Conservation (phyloP, 2,329 filamentous ascomycete genomes). For the Beauveria sp. region DNA sequence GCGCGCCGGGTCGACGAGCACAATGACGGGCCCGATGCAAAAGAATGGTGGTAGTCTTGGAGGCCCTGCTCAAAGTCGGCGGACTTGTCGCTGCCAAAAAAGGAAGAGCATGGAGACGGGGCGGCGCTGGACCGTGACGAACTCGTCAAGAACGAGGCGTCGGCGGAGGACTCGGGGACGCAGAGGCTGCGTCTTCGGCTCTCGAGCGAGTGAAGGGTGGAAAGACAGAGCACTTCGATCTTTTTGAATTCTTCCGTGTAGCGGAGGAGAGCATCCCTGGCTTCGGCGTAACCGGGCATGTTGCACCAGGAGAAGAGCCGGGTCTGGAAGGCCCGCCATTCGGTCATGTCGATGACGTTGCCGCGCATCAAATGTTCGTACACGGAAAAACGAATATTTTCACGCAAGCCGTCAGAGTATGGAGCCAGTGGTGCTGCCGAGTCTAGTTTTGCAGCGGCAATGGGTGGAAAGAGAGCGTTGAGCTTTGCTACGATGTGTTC, state of each 20-base stretch:
- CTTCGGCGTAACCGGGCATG: slow-evolving; percentile 22
- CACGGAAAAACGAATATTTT: slow-evolving; percentile 28
- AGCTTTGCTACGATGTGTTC: slow-evolving; percentile 22
- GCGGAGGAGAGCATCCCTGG: slow-evolving; percentile 21
- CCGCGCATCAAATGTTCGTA: slow-evolving; percentile 26
- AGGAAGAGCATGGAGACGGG: not conserved
- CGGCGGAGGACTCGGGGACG: not conserved
- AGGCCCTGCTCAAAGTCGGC: not conserved
- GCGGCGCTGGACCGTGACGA: not conserved
- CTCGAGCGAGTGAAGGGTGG: not conserved
- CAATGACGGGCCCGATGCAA: not conserved
- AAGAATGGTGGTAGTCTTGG: not conserved
- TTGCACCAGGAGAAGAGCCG: slow-evolving; percentile 28
- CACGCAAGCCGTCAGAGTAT: slow-evolving; percentile 24
- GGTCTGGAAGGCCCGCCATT: slow-evolving; percentile 20
- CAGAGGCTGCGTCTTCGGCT: not conserved
- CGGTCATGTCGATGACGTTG: slow-evolving; percentile 15
- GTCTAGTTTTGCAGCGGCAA: slow-evolving; percentile 15
- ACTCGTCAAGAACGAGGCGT: not conserved
- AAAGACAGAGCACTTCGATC: slow-evolving; percentile 20
- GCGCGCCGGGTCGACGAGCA: slow-evolving; percentile 1
- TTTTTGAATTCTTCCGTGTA: slow-evolving; percentile 29
- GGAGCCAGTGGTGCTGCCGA: slow-evolving; percentile 22
- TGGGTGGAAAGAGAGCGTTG: slow-evolving; percentile 28
- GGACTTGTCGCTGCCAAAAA: not conserved